Conservation (phyloP, 2,329 filamentous ascomycete genomes). For the Diaporthe nobilis region DNA sequence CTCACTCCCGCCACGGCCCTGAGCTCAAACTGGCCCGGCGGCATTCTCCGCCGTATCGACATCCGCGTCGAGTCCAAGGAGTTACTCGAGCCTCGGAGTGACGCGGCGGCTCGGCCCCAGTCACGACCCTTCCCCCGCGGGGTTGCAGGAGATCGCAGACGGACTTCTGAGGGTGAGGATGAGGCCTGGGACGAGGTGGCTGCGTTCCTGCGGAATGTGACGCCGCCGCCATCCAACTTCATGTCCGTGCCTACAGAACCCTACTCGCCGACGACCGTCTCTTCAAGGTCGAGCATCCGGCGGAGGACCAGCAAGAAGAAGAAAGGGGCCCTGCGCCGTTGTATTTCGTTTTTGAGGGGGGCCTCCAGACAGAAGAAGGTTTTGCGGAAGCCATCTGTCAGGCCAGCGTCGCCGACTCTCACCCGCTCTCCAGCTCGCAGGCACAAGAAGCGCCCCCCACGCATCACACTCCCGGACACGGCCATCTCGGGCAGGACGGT, state of each 20-base stretch:
- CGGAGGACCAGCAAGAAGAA: conserved; percentile 46
- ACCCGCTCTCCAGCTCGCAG: conserved; percentile 28
- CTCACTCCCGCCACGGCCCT: conserved; percentile 43
- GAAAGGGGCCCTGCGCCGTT: conserved; percentile 57
- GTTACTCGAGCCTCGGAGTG: background rate
- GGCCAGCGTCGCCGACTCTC: conserved; percentile 16
- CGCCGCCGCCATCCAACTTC: conserved; percentile 64
- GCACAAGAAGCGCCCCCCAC: conserved; percentile 44
- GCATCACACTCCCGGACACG: conserved; percentile 65
- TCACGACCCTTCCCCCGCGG: background rate
- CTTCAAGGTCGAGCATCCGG: conserved; percentile 23
- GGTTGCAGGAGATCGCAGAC: conserved; percentile 4
- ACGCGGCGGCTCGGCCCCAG: conserved; percentile 2
- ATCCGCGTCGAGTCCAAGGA: conserved; percentile 41
- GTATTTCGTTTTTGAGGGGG: conserved; percentile 52
- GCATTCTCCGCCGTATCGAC: conserved; percentile 44
- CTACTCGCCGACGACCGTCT: conserved; percentile 43
- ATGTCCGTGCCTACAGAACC: conserved; percentile 60
- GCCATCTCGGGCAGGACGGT: conserved; percentile 68
- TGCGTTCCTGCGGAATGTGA: conserved; percentile 64
- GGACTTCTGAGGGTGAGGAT: conserved; percentile 39
- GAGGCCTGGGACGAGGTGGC: conserved; percentile 54
- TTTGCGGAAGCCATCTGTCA: conserved; percentile 42
- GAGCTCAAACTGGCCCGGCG: conserved; percentile 28
- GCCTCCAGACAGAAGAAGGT: conserved; percentile 56